These are phyloP conservation scores for Crucihimalaya himalaica DNA, from an alignment of 345 rosid genomes.

Conservation along the genomic window DNA sequence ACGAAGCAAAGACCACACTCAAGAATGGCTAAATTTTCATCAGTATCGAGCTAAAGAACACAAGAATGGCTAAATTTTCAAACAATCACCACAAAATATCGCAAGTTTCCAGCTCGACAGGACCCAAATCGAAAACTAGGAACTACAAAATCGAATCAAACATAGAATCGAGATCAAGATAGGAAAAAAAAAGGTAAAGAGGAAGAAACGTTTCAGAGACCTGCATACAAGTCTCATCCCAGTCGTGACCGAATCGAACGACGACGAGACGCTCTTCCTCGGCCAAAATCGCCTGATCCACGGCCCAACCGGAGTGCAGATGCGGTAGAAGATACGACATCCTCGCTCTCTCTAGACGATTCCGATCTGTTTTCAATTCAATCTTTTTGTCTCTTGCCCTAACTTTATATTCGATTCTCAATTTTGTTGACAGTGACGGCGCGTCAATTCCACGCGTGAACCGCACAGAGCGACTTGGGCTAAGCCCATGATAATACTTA, in stretches of 20 bases:
- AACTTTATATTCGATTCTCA: not conserved
- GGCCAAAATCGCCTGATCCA: slow-evolving; percentile 88
- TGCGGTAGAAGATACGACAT: slow-evolving; percentile 93
- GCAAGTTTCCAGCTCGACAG: not conserved
- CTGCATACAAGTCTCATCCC: slow-evolving; percentile 99
- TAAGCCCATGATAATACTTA: not conserved
- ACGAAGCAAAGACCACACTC: not conserved
- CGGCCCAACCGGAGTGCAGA: slow-evolving; percentile 95
- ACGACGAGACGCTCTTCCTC: slow-evolving; percentile 94
- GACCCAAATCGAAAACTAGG: not conserved
- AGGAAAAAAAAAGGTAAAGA: not conserved
- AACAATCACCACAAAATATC: not conserved
- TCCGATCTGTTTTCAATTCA: slow-evolving; percentile 15
- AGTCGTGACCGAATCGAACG: slow-evolving; percentile 91
- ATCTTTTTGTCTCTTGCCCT: not conserved
- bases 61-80: not conserved
- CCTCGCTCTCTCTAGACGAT: slow-evolving; percentile 9
- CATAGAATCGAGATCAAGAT: not conserved
- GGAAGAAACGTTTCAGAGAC: slow-evolving; percentile 33
- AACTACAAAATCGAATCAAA: not conserved
- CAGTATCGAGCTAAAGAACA: slow-evolving; percentile 5
- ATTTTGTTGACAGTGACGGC: slow-evolving; percentile 1
- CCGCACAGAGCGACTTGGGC: not conserved
- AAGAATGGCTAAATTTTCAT: not conserved
- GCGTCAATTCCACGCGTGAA: not conserved